Conservation (phyloP, 305 asterid genomes). For the Withania somnifera region DNA sequence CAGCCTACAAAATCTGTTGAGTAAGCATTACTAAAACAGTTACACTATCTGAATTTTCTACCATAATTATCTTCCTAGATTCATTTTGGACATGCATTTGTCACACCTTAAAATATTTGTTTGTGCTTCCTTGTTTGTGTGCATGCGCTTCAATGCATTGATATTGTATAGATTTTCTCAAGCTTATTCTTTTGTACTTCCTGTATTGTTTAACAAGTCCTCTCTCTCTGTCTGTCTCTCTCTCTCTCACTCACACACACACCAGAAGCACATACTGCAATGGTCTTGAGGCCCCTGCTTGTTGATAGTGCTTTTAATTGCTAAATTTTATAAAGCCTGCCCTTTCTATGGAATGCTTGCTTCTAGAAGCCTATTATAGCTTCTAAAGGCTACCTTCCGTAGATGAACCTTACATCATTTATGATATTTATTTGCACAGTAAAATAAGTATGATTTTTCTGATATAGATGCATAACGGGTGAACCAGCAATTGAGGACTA, state of each 20-base stretch:
- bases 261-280: background rate
- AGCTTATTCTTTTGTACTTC: background rate
- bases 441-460: background rate
- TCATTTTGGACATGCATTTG: background rate
- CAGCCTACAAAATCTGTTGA: conserved; percentile 61
- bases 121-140: background rate
- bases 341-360: background rate
- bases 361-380: background rate
- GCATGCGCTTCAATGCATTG: background rate
- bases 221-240: background rate
- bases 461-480: conserved; percentile 86
- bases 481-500: conserved; percentile 96
- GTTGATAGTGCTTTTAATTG: background rate
- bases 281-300: background rate
- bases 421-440: background rate
- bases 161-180: background rate
- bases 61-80: background rate
- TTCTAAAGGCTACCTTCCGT: background rate
- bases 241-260: background rate
- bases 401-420: background rate
- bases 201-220: background rate
- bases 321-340: background rate
- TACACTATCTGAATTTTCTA: background rate
- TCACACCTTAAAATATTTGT: background rate
- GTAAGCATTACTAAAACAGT: conserved; percentile 37